Evolutionary conservation across 306 rosid species (phyloP), one percentile per base, ranked within the genome.

Genomic region (Ormosia semicastrata): DNA sequence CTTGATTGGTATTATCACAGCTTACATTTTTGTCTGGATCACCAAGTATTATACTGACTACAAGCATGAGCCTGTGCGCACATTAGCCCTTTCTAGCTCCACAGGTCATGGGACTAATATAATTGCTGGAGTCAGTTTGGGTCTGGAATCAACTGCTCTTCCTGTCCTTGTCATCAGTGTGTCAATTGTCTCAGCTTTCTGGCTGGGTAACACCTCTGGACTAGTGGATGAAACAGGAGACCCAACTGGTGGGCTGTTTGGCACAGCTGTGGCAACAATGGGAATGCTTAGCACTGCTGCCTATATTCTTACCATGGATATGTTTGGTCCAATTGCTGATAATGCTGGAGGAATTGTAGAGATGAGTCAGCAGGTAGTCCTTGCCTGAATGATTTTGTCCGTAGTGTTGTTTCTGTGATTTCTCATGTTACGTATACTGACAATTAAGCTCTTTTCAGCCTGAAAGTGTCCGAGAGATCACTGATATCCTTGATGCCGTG

Each of bases 261-360:
- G 99, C 73, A 95, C 99, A 60, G 97, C 98, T 88, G 99, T 95
- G 76, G 99, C 99, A 58, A 95, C 97, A 58, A 95, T 95, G 99
- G 99, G 99, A 79, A 95, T 95, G 99, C 94, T 95, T 80, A 95
- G 99, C 89, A 95, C 98, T 81, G 99, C 99, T 81, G 99, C 98
- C 50, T 95, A 95, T 85, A 92, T 95, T 83, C 99, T 95, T 78
- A 95, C 99, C 24, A 95, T 95, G 99, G 99, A 95, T 89, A 95
- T 95, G 99, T 95, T 95, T 88, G 99, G 99, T 79, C 99, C 98
- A 75, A 95, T 95, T 73, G 98, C 99, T 73, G 99, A 95, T 89
- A 95, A 95, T 81, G 99, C 99, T 18, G 98, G 99, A 81, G 99
- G 99, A 84, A 95, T 95, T 88, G 97, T 95, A 30, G 98, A 95